These are phyloP conservation scores for Mesostigma viride DNA, from an alignment of 139 green algal species.

Conservation along the genomic window DNA sequence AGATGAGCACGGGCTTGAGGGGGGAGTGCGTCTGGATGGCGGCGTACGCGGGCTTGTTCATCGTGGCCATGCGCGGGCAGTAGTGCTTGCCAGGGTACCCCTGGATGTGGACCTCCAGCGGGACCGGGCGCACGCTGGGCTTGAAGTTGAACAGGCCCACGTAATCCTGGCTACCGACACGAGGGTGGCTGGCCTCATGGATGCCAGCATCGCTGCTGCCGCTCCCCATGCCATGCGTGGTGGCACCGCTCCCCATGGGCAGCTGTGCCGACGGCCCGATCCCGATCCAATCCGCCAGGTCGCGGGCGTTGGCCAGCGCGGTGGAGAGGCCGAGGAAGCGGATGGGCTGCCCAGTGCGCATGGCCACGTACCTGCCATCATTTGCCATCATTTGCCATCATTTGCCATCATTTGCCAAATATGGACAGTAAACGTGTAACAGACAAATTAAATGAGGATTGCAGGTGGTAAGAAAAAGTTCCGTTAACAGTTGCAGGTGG, in stretches of 20 bases:
- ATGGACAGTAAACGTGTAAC: too few species aligned
- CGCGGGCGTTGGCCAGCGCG: conserved; percentile 82
- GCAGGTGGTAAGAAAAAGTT: neutral
- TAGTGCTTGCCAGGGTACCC: conserved; percentile 85
- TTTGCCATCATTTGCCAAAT: too few species aligned
- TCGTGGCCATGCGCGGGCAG: conserved; percentile 89
- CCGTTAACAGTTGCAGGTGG: too few species aligned
- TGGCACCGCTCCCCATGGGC: neutral
- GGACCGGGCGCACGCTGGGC: conserved; percentile 81
- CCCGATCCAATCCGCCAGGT: conserved; percentile 90
- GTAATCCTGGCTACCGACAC: neutral
- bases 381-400: too few species aligned
- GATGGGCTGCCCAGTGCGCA: conserved; percentile 39
- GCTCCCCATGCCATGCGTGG: too few species aligned
- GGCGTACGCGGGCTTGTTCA: conserved; percentile 96
- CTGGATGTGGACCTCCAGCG: conserved; percentile 92
- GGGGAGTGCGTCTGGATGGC: conserved; percentile 86
- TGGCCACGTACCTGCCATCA: conserved; percentile 78
- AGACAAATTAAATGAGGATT: neutral
- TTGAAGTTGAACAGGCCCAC: conserved; percentile 95
- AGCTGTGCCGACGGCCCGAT: too few species aligned
- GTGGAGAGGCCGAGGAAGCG: conserved; percentile 90
- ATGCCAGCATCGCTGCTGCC: too few species aligned
- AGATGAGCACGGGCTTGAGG: conserved; percentile 84
- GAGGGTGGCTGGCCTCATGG: conserved; percentile 14